Conservation (phyloP, 495 filamentous ascomycete species). For the Elasticomyces elasticus region DNA sequence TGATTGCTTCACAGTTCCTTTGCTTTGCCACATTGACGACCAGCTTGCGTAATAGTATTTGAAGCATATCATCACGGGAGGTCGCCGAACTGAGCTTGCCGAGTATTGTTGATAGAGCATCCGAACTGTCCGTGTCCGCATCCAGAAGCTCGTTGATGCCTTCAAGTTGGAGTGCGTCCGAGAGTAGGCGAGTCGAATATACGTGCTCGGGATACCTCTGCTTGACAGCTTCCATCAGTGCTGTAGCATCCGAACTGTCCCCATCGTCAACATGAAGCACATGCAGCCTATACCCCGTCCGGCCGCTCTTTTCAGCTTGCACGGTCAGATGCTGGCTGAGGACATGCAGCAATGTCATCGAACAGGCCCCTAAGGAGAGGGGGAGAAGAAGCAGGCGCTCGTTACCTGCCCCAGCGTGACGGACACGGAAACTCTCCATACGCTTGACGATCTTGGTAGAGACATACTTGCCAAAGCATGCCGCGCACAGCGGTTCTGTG, state of each 20-base stretch:
- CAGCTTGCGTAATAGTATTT: slow-evolving; percentile 57
- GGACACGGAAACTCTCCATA: slow-evolving; percentile 54
- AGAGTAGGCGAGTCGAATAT: slow-evolving; percentile 46
- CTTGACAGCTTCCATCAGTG: slow-evolving; percentile 24
- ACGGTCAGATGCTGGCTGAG: slow-evolving; percentile 55
- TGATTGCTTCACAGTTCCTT: slow-evolving; percentile 52
- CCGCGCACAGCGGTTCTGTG: slow-evolving; percentile 41
- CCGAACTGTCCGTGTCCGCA: too few species aligned
- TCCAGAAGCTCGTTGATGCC: slow-evolving; percentile 7
- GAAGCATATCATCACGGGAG: slow-evolving; percentile 62
- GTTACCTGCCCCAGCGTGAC: slow-evolving; percentile 27
- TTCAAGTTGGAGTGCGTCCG: slow-evolving; percentile 40
- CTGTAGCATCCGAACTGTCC: not conserved
- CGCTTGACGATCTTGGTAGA: slow-evolving; percentile 66
- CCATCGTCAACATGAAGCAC: slow-evolving; percentile 47
- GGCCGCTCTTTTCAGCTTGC: slow-evolving; percentile 46
- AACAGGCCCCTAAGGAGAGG: slow-evolving; percentile 74
- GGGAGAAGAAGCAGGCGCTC: slow-evolving; percentile 59
- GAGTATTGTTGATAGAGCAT: slow-evolving; percentile 43
- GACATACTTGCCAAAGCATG: slow-evolving; percentile 70
- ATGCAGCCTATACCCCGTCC: slow-evolving; percentile 53
- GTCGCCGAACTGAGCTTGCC: slow-evolving; percentile 55
- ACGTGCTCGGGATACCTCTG: slow-evolving; percentile 49
- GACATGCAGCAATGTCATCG: slow-evolving; percentile 65
- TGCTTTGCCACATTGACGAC: slow-evolving; percentile 53